A percentile compares a stretch with the other conserved stretches of the same genome.
Conservation (phyloP, 1,284 basidiomycete species). For the Coniferiporia sulphurascens region DNA sequence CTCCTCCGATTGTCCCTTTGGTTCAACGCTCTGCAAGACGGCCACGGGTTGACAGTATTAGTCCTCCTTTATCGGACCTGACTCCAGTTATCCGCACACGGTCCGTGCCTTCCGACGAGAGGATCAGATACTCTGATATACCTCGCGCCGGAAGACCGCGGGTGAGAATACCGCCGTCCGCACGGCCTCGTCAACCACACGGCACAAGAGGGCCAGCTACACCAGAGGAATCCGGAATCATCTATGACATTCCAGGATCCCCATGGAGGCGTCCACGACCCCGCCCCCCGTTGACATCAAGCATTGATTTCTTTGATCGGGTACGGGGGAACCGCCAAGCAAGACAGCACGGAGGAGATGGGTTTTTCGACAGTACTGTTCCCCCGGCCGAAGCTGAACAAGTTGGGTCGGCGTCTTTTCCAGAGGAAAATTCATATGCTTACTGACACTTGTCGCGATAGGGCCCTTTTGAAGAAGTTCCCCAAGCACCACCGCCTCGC, state of each 20-base stretch:
- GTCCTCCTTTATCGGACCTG: slow-evolving; percentile 10
- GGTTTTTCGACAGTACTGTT: slow-evolving; percentile 5
- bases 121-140: background rate
- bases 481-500: slow-evolving; percentile 3
- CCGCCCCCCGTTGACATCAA: background rate
- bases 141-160: background rate
- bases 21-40: slow-evolving; percentile 4
- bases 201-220: background rate
- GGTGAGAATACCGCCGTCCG: background rate
- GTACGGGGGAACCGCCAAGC: no score
- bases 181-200: background rate
- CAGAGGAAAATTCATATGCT: no score
- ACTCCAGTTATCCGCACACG: slow-evolving; percentile 7
- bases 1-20: slow-evolving; percentile 16
- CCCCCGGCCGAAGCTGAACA: background rate
- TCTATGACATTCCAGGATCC: background rate
- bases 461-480: background rate
- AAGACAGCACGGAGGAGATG: slow-evolving; percentile 2
- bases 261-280: background rate
- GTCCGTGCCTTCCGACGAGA: slow-evolving; percentile 12
- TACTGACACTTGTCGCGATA: no score
- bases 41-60: slow-evolving; percentile 7
- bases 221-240: background rate
- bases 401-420: background rate
- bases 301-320: slow-evolving; percentile 16